These are phyloP conservation scores for Cryptomeria japonica DNA, from an alignment of 75 land plant genomes.

Conservation along the genomic window DNA sequence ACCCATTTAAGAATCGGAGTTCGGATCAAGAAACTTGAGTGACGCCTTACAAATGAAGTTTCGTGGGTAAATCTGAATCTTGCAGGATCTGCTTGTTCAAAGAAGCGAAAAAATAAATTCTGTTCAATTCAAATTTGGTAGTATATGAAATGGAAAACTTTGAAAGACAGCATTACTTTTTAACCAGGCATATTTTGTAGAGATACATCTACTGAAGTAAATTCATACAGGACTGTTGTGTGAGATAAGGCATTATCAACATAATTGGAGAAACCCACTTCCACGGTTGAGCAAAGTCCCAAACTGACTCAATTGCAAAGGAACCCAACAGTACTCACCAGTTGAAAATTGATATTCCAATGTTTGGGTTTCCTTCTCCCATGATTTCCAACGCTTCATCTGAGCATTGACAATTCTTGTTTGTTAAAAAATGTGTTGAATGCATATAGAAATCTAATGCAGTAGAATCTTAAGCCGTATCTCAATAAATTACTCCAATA, in stretches of 20 bases:
- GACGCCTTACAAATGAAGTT: conserved; percentile 35
- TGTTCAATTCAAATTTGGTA: background rate
- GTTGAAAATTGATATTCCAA: conserved; percentile 32
- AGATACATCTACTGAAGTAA: background rate
- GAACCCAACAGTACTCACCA: conserved; percentile 16
- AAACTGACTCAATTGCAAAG: background rate
- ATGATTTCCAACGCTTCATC: conserved; percentile 37
- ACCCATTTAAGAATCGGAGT: conserved; percentile 26
- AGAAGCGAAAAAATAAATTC: background rate
- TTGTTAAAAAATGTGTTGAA: background rate
- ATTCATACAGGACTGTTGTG: background rate
- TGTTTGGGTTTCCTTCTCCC: conserved; percentile 39
- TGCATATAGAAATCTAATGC: background rate
- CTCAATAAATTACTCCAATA: background rate
- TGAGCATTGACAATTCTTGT: conserved; percentile 13
- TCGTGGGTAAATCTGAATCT: conserved; percentile 34
- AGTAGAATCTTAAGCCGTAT: background rate
- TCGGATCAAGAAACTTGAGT: conserved; percentile 19
- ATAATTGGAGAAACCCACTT: background rate
- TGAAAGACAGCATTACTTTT: background rate
- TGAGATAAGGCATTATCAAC: background rate
- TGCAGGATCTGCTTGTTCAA: conserved; percentile 20
- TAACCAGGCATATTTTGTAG: background rate
- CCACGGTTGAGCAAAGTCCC: background rate
- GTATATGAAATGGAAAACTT: background rate